Evolutionary conservation across 2,329 filamentous ascomycete genomes (phyloP).

Genomic region (Sporothrix dimorphospora): DNA sequence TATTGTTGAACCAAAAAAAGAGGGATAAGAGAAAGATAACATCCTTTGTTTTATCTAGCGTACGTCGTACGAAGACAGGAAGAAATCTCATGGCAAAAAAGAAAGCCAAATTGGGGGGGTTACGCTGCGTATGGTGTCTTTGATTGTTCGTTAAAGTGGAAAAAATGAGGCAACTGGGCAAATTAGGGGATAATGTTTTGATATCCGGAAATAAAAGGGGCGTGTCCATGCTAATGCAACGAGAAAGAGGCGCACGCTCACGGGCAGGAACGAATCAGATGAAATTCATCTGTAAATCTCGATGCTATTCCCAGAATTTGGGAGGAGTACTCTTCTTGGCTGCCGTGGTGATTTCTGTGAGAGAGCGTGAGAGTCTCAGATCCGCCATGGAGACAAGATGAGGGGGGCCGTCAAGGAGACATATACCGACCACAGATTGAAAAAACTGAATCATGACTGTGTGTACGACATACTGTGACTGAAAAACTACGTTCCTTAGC

Average conservation of each 20-base stretch:
- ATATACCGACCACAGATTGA: background rate
- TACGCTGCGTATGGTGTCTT: background rate
- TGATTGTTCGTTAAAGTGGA: background rate
- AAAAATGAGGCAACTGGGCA: slow-evolving; percentile 12
- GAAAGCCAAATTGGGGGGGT: background rate
- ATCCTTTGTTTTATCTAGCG: background rate
- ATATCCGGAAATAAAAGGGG: background rate
- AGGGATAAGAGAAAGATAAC: background rate
- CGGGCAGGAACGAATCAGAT: background rate
- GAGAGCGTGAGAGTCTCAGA: background rate
- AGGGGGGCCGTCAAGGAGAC: background rate
- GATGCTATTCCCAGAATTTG: no score
- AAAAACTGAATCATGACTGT: no score
- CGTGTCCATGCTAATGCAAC: background rate
- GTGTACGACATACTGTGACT: no score
- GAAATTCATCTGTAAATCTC: no score
- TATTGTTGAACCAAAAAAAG: slow-evolving; percentile 10
- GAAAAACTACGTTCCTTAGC: no score
- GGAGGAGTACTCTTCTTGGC: no score
- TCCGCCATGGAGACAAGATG: background rate
- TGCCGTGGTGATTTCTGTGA: no score
- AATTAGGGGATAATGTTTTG: slow-evolving; percentile 14
- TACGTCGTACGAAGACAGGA: background rate
- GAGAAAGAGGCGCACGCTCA: no score
- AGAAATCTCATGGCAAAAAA: background rate